Evolutionary conservation across 305 asterid genomes (phyloP), one percentile per base, ranked within the genome.

Genomic region (Solanum aculeatissimum): DNA sequence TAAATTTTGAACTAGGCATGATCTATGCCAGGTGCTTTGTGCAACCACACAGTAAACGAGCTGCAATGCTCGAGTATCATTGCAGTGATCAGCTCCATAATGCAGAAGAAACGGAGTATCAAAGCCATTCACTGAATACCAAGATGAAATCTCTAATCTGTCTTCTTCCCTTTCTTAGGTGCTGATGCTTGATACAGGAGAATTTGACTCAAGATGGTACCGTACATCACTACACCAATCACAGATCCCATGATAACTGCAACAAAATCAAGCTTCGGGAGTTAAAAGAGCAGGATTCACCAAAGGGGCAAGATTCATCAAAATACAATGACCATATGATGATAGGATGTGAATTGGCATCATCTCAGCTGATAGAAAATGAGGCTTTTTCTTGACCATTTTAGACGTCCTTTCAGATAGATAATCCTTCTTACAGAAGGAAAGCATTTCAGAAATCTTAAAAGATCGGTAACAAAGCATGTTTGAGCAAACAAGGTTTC

Each of bases 121-220:
- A 63, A 63, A 13, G n/a, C 18, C 71, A 63, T 63, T 23, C n/a
- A 32, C 40, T 2, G n/a, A 42, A 7, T 63, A 63, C 42, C 42
- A 27, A 25, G 71, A 9, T 63, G 71, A 63, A 12, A 7, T 15
- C 27, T 63, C 91, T 92, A 95, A 75, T 93, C 93, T 2, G 92
- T 83, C 87, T 96, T 96, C 95, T 95, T 95, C 81, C 85, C 94
- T 86, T 93, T 93, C 95, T 88, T 91, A 42, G 95, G 89, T n/a
- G 91, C 75, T 63, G 89, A 89, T 85, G 90, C 92, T 85, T 86
- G 92, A 89, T 95, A 96, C 60, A 87, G 12, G 83, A 92, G 84
- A 83, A 96, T 96, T 86, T 95, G 99, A 81, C 98, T 90, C 86
- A 96, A 89, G 89, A 96, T 95, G 71, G 98, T 90, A 68, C 98